These are phyloP conservation scores for Cytospora mali DNA, from an alignment of 2,329 filamentous ascomycete species.

Conservation along the genomic window DNA sequence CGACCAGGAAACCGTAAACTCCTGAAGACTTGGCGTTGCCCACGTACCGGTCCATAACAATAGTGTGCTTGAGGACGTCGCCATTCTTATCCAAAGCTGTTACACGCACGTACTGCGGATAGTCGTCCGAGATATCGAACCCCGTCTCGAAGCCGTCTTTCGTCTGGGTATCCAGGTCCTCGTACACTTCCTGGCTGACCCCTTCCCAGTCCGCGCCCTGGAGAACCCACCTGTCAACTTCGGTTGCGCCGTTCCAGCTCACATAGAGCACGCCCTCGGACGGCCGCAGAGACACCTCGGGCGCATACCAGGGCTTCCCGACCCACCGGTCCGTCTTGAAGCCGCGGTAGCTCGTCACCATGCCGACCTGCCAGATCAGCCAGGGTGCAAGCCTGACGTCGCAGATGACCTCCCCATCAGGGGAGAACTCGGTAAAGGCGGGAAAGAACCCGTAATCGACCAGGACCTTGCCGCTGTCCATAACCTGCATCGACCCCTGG, in stretches of 20 bases:
- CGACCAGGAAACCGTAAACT: neutral
- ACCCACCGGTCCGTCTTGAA: slow-evolving; percentile 29
- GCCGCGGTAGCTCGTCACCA: slow-evolving; percentile 30
- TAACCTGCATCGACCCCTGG: slow-evolving; percentile 25
- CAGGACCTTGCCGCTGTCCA: slow-evolving; percentile 20
- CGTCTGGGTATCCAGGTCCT: slow-evolving; percentile 17
- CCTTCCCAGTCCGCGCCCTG: slow-evolving; percentile 26
- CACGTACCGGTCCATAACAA: slow-evolving; percentile 23
- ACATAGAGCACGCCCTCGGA: slow-evolving; percentile 26
- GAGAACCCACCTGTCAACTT: slow-evolving; percentile 28
- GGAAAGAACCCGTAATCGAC: slow-evolving; percentile 30
- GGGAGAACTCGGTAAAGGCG: slow-evolving; percentile 25
- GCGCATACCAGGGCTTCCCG: slow-evolving; percentile 24
- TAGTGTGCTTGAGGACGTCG: slow-evolving; percentile 24
- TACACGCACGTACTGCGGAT: slow-evolving; percentile 27
- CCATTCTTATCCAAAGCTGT: slow-evolving; percentile 25
- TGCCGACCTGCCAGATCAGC: slow-evolving; percentile 23
- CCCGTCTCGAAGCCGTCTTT: slow-evolving; percentile 28
- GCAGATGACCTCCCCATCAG: slow-evolving; percentile 28
- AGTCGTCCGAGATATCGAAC: slow-evolving; percentile 19
- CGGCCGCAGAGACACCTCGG: slow-evolving; percentile 15
- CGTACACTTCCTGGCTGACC: slow-evolving; percentile 6
- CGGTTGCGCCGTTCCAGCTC: slow-evolving; percentile 31
- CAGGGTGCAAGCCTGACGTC: slow-evolving; percentile 29
- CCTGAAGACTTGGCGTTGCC: slow-evolving; percentile 24